Evolutionary conservation across 1,284 basidiomycete species (phyloP).

Genomic region (Tausonia pullulans): DNA sequence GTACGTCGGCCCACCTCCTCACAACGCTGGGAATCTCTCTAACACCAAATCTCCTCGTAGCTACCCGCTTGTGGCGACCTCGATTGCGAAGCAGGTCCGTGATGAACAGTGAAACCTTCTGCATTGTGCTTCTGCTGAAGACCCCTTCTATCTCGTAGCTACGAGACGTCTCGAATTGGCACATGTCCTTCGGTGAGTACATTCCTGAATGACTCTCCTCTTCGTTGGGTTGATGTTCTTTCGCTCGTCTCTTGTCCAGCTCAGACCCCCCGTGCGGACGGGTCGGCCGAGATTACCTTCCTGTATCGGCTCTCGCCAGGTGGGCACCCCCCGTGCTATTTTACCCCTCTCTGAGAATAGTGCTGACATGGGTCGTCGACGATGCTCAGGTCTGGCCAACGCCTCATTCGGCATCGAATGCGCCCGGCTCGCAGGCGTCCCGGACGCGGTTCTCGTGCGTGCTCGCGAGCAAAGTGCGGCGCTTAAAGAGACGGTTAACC

Average conservation of each 20-base stretch:
- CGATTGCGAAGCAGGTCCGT: conserved; percentile 5
- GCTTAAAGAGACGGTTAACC: conserved; percentile 47
- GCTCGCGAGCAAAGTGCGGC: conserved; percentile 48
- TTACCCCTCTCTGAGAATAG: neutral
- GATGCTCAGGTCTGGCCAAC: conserved; percentile 42
- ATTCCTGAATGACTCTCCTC: too few relatives aligned
- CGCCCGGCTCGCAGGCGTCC: conserved; percentile 68
- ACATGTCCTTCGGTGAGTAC: conserved; percentile 72
- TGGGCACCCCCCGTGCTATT: neutral
- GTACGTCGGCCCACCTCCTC: neutral
- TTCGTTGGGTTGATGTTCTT: conserved; percentile 22
- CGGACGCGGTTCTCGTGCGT: conserved; percentile 50
- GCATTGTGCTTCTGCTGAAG: too few relatives aligned
- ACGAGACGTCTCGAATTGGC: conserved; percentile 55
- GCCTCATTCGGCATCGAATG: conserved; percentile 85
- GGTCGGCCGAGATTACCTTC: conserved; percentile 68
- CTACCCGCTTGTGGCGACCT: conserved; percentile 8
- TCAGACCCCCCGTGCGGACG: conserved; percentile 44
- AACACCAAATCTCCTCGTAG: neutral
- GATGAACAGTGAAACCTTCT: too few relatives aligned
- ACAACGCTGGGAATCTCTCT: neutral
- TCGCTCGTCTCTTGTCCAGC: conserved; percentile 17
- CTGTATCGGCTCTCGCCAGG: conserved; percentile 63
- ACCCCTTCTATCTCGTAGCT: conserved; percentile 9
- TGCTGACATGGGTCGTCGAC: too few relatives aligned